A percentile compares a stretch with the other conserved stretches of the same genome.
phyloP scores from a whole-genome alignment of 2,329 filamentous ascomycete species.

The Fusarium napiforme region DNA sequence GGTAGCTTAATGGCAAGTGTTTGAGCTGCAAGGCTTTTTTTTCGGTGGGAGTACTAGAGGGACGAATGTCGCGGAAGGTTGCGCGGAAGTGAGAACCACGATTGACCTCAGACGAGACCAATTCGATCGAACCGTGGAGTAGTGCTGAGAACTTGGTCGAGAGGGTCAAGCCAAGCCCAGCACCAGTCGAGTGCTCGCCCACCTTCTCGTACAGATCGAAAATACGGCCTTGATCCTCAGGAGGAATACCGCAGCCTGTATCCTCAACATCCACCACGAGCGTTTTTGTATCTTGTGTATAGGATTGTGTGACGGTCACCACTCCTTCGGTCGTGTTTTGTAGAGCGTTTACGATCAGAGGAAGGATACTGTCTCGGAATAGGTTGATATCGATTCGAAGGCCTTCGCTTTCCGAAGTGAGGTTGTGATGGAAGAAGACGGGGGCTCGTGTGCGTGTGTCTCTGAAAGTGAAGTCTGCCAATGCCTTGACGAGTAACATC shows the following conservation, averaged over 20 bases:
- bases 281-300: constrained; percentile 44
- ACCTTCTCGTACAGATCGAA: constrained; percentile 58
- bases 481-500: constrained; percentile 17
- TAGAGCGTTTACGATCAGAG: constrained; percentile 55
- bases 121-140: constrained; percentile 51
- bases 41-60: background rate
- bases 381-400: constrained; percentile 52
- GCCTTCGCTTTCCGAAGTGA: constrained; percentile 40
- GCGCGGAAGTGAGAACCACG: constrained; percentile 55
- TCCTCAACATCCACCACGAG: constrained; percentile 56
- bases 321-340: constrained; percentile 53
- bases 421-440: constrained; percentile 28
- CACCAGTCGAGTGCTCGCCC: constrained; percentile 50
- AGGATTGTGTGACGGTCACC: constrained; percentile 49
- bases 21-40: background rate
- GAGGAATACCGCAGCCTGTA: constrained; percentile 54
- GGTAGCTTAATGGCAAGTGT: constrained; percentile 14
- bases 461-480: background rate
- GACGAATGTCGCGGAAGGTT: constrained; percentile 27
- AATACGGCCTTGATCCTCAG: constrained; percentile 51
- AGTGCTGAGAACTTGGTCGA: constrained; percentile 54
- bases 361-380: constrained; percentile 55
- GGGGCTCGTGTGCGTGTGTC: constrained; percentile 23
- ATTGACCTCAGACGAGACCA: constrained; percentile 51
- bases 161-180: constrained; percentile 56